phyloP scores from a whole-genome alignment of 441 rosid genomes.

The Bruguiera hainesii region DNA sequence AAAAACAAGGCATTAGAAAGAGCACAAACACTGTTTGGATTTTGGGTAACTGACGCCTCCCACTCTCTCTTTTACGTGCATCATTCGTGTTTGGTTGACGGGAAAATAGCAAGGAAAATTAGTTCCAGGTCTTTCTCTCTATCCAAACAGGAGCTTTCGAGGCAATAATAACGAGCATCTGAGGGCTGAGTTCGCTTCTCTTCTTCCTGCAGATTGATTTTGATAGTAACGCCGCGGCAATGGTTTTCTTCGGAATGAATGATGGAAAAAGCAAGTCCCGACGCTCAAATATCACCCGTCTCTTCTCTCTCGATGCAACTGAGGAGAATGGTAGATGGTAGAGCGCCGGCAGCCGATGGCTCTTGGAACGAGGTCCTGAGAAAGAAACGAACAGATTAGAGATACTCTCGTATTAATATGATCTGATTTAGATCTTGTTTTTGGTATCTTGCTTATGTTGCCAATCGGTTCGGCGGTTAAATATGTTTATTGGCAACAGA shows the following conservation, averaged over 20 bases:
- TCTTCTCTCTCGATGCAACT: not conserved
- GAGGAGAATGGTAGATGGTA: not conserved
- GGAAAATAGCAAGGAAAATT: not conserved
- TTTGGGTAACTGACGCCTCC: not conserved
- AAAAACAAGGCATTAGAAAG: no score
- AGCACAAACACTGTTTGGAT: not conserved
- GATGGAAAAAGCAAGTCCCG: slow-evolving; percentile 60
- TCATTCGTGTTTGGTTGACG: not conserved
- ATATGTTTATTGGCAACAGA: no score
- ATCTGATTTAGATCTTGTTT: no score
- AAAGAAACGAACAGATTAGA: no score
- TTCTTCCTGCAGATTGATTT: not conserved
- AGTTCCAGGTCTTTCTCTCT: not conserved
- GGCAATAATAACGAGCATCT: not conserved
- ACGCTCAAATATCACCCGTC: not conserved
- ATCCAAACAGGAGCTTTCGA: not conserved
- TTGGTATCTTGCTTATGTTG: no score
- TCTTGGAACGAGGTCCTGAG: no score
- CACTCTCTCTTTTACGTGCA: not conserved
- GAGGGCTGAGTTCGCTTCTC: not conserved
- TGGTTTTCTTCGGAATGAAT: slow-evolving; percentile 74
- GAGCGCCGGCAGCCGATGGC: no score
- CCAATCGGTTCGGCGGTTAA: no score
- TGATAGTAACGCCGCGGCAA: slow-evolving; percentile 20
- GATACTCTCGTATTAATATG: no score